Evolutionary conservation across 2,329 filamentous ascomycete species (phyloP), one percentile per base, ranked within the genome.

Genomic region (Grosmannia clavigera): DNA sequence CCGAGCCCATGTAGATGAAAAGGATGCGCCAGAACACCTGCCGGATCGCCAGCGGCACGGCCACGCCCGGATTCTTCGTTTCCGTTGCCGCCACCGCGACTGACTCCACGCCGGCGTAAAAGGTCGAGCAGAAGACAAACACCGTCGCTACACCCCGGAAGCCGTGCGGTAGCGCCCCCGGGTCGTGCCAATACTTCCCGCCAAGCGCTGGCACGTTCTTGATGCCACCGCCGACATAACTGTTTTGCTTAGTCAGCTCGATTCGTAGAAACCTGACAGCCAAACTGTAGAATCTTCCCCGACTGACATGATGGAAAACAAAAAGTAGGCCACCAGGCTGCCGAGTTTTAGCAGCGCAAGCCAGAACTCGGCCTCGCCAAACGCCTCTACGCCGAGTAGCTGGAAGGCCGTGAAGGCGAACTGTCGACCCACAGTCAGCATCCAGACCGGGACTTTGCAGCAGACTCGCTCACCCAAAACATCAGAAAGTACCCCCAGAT

Each of bases 321-420:
- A 75, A 70, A 88, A 88, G 70, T 87, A 89, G 1, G 86, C 86
- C 1, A 87, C 73, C 1, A 91, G 74, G 1, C 86, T 85, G 3
- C 84, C 69, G 5, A 91, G 78, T 68, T 92, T 92, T 68, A 90
- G 72, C 19, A 86, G 77, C 0, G 87, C 85, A 60, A 91, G 80
- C 86, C 87, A 91, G 68, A 91, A 90, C 68, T 92, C 88, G 11
- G 86, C 83, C 68, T 92, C 88, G 16, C 88, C 88, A 68, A 90
- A 92, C 29, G 29, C 29, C 29, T 31, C 29, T 4, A 31, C 29
- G 29, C 29, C 29, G 29, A 31, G 29, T 7, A 31, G 29, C 29
- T 31, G 29, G 29, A 31, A 31, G 29, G 29, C 29, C 29, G 29
- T 31, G 29, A 31, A 31, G 7, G 29, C 29, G 29, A 31, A 31